A percentile compares a stretch with the other conserved stretches of the same genome.
These are phyloP conservation scores for Mucor saturninus DNA, from an alignment of 371 early-diverging fungal genomes.

Conservation along the genomic window DNA sequence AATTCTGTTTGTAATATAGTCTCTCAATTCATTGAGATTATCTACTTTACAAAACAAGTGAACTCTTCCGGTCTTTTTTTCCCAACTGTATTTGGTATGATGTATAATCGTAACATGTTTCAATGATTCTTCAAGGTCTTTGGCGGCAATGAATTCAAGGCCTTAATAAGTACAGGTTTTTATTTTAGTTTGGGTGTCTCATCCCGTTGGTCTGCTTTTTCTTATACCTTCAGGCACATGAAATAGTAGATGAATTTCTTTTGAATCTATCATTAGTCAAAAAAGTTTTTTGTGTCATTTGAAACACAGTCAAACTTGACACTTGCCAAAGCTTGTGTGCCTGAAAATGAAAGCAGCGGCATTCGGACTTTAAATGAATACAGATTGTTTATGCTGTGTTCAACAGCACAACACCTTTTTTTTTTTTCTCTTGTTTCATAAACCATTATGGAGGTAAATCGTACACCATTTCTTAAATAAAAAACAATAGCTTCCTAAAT, in stretches of 20 bases:
- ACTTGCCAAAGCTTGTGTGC: neutral
- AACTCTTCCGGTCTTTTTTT: constrained; percentile 36
- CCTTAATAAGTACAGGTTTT: constrained; percentile 21
- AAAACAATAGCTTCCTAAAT: neutral
- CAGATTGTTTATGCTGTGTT: neutral
- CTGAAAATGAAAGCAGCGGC: neutral
- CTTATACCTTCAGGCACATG: constrained; percentile 36
- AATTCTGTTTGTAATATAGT: constrained; percentile 9
- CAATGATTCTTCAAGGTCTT: constrained; percentile 29
- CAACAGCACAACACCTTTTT: neutral
- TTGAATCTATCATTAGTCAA: constrained; percentile 2
- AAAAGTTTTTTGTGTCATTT: neutral
- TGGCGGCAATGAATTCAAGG: constrained; percentile 31
- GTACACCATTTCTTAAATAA: neutral
- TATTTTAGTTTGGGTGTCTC: neutral
- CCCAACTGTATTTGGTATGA: constrained; percentile 10
- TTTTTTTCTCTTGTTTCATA: constrained; percentile 2
- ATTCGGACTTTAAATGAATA: neutral
- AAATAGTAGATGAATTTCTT: constrained; percentile 28
- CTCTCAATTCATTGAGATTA: constrained; percentile 4
- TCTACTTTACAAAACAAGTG: constrained; percentile 23
- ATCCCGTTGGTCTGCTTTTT: neutral
- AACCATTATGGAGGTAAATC: neutral
- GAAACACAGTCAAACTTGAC: neutral
- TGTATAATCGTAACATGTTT: constrained; percentile 6